phyloP scores from a whole-genome alignment of 306 rosid genomes.

The Prunus padus region DNA sequence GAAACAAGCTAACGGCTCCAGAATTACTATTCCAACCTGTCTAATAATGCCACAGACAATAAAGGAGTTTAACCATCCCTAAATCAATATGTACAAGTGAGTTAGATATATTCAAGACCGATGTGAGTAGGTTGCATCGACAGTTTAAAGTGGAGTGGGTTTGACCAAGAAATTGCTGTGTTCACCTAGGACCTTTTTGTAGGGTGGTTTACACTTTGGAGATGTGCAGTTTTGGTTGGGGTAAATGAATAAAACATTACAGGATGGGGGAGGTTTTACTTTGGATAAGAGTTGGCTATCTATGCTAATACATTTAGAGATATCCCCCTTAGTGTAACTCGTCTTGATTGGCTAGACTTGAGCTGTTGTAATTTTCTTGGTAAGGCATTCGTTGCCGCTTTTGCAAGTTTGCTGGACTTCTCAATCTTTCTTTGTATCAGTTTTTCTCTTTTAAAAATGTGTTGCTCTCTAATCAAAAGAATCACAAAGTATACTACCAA shows the following conservation, averaged over 20 bases:
- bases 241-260: background rate
- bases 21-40: slow-evolving; percentile 13
- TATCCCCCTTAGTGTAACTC: no score
- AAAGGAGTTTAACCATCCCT: background rate
- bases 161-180: background rate
- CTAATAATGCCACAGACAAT: background rate
- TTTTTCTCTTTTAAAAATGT: background rate
- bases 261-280: no score
- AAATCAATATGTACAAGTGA: background rate
- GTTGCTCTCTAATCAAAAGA: background rate
- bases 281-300: no score
- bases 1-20: slow-evolving; percentile 13
- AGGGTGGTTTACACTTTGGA: background rate
- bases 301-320: no score
- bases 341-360: no score
- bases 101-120: background rate
- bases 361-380: no score
- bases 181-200: background rate
- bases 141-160: background rate
- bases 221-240: background rate
- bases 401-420: background rate
- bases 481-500: background rate
- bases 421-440: background rate
- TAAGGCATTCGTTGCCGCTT: background rate
- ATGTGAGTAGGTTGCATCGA: background rate